Percentiles rank a stretch among this genome's conserved stretches.
phyloP scores from a whole-genome alignment of 192 early-diverging fungal genomes.

The Coemansia sp. region DNA sequence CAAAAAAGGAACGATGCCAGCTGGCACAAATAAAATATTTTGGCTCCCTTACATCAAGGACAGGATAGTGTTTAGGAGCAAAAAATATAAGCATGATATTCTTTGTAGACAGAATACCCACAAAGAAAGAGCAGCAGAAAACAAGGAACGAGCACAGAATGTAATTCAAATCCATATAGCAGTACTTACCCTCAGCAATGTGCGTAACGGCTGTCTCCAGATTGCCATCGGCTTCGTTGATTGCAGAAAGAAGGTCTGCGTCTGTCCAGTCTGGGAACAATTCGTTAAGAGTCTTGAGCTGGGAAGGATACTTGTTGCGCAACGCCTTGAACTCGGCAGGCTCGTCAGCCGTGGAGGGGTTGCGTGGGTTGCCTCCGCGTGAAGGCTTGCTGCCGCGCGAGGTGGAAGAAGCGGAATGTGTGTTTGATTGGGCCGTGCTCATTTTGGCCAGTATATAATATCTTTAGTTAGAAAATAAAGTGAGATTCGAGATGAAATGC shows the following conservation, averaged over 20 bases:
- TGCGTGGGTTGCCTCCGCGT: constrained; percentile 30
- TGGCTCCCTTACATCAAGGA: too few species aligned
- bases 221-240: constrained; percentile 87
- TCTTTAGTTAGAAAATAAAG: constrained; percentile 22
- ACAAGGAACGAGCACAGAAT: not conserved
- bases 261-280: constrained; percentile 84
- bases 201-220: constrained; percentile 74
- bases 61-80: too few species aligned
- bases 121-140: not conserved
- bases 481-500: not conserved
- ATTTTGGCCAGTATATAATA: constrained; percentile 47
- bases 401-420: constrained; percentile 34
- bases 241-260: constrained; percentile 78
- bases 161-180: too few species aligned
- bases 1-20: constrained; percentile 3
- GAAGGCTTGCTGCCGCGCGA: constrained; percentile 37
- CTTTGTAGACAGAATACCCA: not conserved
- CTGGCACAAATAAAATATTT: not conserved
- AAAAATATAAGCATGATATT: not conserved
- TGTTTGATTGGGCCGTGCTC: constrained; percentile 53
- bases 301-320: constrained; percentile 60
- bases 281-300: constrained; percentile 65
- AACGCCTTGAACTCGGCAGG: constrained; percentile 64
- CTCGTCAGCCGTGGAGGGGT: constrained; percentile 23
- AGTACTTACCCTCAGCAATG: constrained; percentile 76